These are phyloP conservation scores for Zymoseptoria passerinii DNA, from an alignment of 2,329 filamentous ascomycete genomes.

Conservation along the genomic window DNA sequence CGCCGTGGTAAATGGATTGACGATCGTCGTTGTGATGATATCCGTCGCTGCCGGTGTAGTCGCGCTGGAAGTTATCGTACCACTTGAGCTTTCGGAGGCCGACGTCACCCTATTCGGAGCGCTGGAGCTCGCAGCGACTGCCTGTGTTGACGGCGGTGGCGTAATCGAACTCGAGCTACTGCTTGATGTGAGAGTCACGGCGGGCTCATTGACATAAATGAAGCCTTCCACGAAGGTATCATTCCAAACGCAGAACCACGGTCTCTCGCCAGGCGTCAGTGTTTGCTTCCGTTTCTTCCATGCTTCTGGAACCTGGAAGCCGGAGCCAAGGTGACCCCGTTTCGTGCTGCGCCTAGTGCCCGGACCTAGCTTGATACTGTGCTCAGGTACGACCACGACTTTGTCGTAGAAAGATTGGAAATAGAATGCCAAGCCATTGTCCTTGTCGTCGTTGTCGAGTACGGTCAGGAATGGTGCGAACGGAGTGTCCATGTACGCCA, in stretches of 20 bases:
- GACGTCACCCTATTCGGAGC: conserved; percentile 2
- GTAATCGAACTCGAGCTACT: conserved; percentile 5
- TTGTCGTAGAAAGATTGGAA: conserved; percentile 58
- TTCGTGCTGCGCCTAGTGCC: neutral
- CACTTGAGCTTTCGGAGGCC: neutral
- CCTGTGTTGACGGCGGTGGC: neutral
- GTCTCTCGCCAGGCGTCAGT: conserved; percentile 47
- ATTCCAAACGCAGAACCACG: conserved; percentile 67
- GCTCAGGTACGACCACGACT: conserved; percentile 46
- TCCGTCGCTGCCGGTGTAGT: conserved; percentile 6
- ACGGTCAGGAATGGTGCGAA: conserved; percentile 45
- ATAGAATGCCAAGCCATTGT: conserved; percentile 54
- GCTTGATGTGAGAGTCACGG: conserved; percentile 22
- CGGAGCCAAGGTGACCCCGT: neutral
- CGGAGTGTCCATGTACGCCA: conserved; percentile 37
- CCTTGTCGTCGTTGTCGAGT: conserved; percentile 48
- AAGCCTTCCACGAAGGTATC: conserved; percentile 58
- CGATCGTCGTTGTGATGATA: conserved; percentile 12
- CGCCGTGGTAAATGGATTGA: conserved; percentile 12
- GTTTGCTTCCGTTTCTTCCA: conserved; percentile 34
- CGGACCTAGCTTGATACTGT: conserved; percentile 18
- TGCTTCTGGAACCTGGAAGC: conserved; percentile 5
- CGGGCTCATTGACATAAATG: conserved; percentile 52
- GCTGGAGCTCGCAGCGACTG: conserved; percentile 5
- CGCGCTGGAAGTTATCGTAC: conserved; percentile 2